Base-by-base conservation (phyloP, 768 basidiomycete genomes). In the Naganishia kalamii region DNA sequence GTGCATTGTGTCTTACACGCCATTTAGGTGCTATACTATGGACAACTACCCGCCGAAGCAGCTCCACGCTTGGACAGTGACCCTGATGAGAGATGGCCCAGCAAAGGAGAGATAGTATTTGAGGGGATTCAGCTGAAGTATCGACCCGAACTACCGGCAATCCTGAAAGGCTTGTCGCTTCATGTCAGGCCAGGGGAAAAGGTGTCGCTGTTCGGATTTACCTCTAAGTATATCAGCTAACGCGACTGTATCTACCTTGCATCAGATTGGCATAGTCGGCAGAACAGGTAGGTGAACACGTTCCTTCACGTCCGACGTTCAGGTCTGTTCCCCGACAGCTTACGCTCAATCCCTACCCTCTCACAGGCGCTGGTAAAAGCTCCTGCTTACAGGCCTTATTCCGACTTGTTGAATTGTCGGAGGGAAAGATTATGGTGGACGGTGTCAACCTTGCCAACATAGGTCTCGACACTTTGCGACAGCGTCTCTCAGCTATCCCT, bases 1-100 rank as follows among this genome's bases (percentile, higher is more conserved):
- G n/a, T n/a, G n/a, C n/a, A n/a, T n/a, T n/a, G n/a, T n/a, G n/a
- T n/a, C n/a, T n/a, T n/a, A n/a, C n/a, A n/a, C n/a, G n/a, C n/a
- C n/a, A n/a, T n/a, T 90, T 17, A 92, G 94, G 75, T 93, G 60
- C 76, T 89, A 29, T 86, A 92, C 70, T 93, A 96, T 71, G 86
- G 85, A 29, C 81, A 87, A 7, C 81, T 94, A 19, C 71, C 81
- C 19, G 81, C 86, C 0, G 93, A 97, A 77, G 90, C 88, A 1
- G 85, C 88, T 0, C 60, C 74, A 19, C 59, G 40, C 11, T 81
- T 78, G 17, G 74, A 81, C 1, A 73, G 81, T 29, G 84, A 85
- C 62, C 83, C 83, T 17, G 80, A 82, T 0, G 62, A 76, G 12
- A 73, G 75, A 0, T 97, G 94, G 94, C 94, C 93, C 0, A 78